Conservation (phyloP, 495 filamentous ascomycete genomes). For the Astrocystis sublimbata region DNA sequence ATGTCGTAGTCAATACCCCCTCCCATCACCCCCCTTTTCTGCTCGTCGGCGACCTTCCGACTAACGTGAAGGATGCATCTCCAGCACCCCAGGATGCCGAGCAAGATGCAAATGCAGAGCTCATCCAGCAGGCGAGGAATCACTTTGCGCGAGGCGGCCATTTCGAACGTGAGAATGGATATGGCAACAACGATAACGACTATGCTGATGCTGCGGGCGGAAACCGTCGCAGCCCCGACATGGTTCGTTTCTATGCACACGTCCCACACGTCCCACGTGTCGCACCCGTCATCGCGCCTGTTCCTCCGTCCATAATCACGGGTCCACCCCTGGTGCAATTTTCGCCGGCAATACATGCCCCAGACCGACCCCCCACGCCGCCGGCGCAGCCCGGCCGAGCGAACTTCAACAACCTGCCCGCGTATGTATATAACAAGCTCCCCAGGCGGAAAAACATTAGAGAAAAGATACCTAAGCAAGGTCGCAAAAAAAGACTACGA, state of each 20-base stretch:
- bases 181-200: not conserved
- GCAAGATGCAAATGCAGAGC: constrained; percentile 10
- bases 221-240: no score
- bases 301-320: no score
- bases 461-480: no score
- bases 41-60: not conserved
- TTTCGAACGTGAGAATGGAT: not conserved
- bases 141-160: not conserved
- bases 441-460: no score
- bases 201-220: not conserved
- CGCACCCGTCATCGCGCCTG: not conserved
- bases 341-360: not conserved
- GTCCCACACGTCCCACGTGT: no score
- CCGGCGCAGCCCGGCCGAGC: not conserved
- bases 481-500: no score
- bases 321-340: not conserved
- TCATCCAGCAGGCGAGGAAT: constrained; percentile 11
- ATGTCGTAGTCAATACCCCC: no score
- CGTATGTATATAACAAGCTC: no score
- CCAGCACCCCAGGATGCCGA: constrained; percentile 1
- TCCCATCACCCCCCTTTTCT: not conserved
- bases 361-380: not conserved
- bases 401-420: constrained; percentile 3
- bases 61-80: no score
- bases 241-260: no score